phyloP scores from a whole-genome alignment of 2,329 filamentous ascomycete genomes.

The Nannizziopsis barbatae region DNA sequence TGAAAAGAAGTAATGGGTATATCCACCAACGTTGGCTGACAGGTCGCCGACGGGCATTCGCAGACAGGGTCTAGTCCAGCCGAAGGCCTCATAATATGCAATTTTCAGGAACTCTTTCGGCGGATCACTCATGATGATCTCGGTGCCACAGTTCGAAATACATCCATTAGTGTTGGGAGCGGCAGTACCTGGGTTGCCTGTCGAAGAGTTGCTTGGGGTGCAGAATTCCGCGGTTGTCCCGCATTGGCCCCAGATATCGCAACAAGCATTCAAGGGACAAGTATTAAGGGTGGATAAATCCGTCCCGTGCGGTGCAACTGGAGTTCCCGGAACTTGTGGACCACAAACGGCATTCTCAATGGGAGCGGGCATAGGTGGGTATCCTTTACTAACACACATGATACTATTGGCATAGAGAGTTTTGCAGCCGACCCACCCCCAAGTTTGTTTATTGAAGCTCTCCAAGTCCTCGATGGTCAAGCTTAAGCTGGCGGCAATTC shows the following conservation, averaged over 20 bases:
- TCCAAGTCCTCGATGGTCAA: conserved; percentile 28
- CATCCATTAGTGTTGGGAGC: conserved; percentile 27
- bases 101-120: conserved; percentile 17
- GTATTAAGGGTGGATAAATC: conserved; percentile 30
- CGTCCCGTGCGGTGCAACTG: conserved; percentile 23
- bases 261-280: conserved; percentile 38
- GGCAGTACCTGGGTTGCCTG: conserved; percentile 30
- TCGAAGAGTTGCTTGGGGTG: conserved; percentile 17
- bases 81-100: conserved; percentile 27
- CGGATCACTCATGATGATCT: conserved; percentile 12
- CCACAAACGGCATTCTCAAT: conserved; percentile 36
- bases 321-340: conserved; percentile 35
- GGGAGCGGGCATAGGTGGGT: conserved; percentile 32
- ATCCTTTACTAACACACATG: conserved; percentile 35
- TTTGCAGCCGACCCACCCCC: conserved; percentile 35
- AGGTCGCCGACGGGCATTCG: conserved; percentile 18
- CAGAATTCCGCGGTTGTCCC: conserved; percentile 39
- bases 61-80: conserved; percentile 23
- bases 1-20: conserved; percentile 26
- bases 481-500: conserved; percentile 32
- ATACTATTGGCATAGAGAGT: conserved; percentile 22
- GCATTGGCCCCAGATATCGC: conserved; percentile 31
- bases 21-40: conserved; percentile 13
- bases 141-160: conserved; percentile 19
- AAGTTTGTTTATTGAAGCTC: conserved; percentile 36